Evolutionary conservation across 208 protist genomes (phyloP).

Genomic region (Leptomonas pyrrhocoris): DNA sequence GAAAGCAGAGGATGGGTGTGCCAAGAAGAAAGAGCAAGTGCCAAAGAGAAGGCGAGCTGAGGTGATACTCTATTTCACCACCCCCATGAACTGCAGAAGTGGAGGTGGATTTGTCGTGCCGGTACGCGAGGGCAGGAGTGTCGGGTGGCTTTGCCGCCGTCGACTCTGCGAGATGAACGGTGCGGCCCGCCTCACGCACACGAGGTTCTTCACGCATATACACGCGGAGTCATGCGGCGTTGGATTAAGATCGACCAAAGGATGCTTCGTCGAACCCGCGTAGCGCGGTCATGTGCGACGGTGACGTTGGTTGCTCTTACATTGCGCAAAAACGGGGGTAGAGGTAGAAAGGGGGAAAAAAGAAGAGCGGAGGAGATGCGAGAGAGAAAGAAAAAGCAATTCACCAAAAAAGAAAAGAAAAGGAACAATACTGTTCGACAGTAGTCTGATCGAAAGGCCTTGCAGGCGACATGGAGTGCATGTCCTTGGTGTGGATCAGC

Average conservation of each 20-base stretch:
- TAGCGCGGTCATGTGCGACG: too few relatives aligned
- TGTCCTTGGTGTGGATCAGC: too few relatives aligned
- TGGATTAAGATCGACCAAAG: too few relatives aligned
- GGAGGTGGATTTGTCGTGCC: neutral
- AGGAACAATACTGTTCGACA: neutral
- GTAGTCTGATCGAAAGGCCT: too few relatives aligned
- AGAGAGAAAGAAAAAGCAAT: neutral
- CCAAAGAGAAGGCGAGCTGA: neutral
- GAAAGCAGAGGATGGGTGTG: constrained; percentile 17
- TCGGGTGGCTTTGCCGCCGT: neutral
- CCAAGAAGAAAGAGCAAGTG: constrained; percentile 1
- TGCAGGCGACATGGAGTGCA: too few relatives aligned
- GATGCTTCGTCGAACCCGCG: too few relatives aligned
- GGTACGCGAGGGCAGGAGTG: neutral
- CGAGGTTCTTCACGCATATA: neutral
- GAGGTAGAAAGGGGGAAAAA: neutral
- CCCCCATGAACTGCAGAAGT: neutral
- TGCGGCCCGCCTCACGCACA: neutral
- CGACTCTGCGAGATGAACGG: neutral
- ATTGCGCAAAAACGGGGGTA: neutral
- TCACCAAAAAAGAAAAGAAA: neutral
- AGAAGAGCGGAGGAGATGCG: too few relatives aligned
- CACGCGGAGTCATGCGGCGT: too few relatives aligned
- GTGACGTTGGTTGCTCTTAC: too few relatives aligned
- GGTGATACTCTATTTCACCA: constrained; percentile 6